Conservation (phyloP, 1,139 yeast genomes). For the Candida glucosophila region DNA sequence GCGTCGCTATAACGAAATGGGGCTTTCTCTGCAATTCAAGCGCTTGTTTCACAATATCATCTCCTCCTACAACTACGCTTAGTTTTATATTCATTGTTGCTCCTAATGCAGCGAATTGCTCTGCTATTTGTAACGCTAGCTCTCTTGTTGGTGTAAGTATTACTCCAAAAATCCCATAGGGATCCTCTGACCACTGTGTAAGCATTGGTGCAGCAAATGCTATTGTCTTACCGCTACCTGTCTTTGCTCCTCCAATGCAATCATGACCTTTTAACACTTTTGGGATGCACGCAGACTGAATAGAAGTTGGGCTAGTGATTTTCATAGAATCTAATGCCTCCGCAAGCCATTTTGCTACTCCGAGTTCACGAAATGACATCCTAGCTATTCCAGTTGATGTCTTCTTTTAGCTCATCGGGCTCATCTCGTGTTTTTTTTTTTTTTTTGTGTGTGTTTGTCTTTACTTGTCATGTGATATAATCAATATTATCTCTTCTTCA, state of each 20-base stretch:
- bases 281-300: slow-evolving; percentile 87
- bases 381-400: no score
- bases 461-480: no score
- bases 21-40: slow-evolving; percentile 74
- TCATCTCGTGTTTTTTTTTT: no score
- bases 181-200: slow-evolving; percentile 90
- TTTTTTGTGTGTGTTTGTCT: no score
- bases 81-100: slow-evolving; percentile 79
- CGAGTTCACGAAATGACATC: slow-evolving; percentile 53
- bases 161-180: slow-evolving; percentile 84
- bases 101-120: slow-evolving; percentile 90
- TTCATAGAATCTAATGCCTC: slow-evolving; percentile 80
- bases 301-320: slow-evolving; percentile 73
- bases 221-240: slow-evolving; percentile 97
- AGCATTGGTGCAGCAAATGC: slow-evolving; percentile 97
- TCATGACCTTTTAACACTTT: slow-evolving; percentile 74
- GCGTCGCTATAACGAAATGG: slow-evolving; percentile 94
- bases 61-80: slow-evolving; percentile 87
- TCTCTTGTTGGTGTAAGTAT: slow-evolving; percentile 93
- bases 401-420: no score
- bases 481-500: no score
- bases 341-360: slow-evolving; percentile 78
- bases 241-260: slow-evolving; percentile 96
- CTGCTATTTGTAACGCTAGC: slow-evolving; percentile 92
- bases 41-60: slow-evolving; percentile 83